Evolutionary conservation across 2,329 filamentous ascomycete species (phyloP), one percentile per base, ranked within the genome.

Genomic region (Emergomyces pasteurianus): DNA sequence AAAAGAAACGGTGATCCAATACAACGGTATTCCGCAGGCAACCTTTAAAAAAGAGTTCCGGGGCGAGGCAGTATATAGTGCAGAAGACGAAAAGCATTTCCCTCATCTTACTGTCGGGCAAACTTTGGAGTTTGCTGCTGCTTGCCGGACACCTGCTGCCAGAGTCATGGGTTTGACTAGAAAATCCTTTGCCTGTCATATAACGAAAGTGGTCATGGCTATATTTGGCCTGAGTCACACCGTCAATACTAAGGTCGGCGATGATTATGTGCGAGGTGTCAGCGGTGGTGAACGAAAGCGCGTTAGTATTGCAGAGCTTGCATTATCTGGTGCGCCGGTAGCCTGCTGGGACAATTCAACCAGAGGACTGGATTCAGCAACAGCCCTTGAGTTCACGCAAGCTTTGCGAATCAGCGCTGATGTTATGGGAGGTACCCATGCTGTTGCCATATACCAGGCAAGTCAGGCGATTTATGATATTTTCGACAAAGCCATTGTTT

Each of bases 401-500:
- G 75, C 81, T 0, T 67, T 86, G 14, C 73, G 81, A 49, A 67
- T 80, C 3, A 76, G 76, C 0, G 75, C 82, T 2, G 77, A 83
- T 53, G 68, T 84, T 43, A 72, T 72, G 18, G 79, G 79, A 18
- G 77, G 73, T 10, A 76, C 80, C 6, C 78, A 79, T 62, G 78
- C 78, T n/a, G 80, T 86, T 28, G 81, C 83, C 0, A 82, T 85
- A 16, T 86, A 86, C 67, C 79, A 81, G 65, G 78, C 78, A 21
- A 78, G 77, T 16, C 77, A 81, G 63, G 74, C 72, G 50, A 78
- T 80, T 16, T 80, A 80, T 60, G 81, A 86, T 60, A 74, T 84
- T 18, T 92, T 92, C 66, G 87, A 92, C 74, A 91, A 91, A 70
- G 83, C 83, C 0, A 79, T 85, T 0, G 86, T 92, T 0, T 76